A percentile compares a stretch with the other conserved stretches of the same genome.
Evolutionary conservation across 148 eudicot species (phyloP).

Genomic region (Gaultheria prostrata): DNA sequence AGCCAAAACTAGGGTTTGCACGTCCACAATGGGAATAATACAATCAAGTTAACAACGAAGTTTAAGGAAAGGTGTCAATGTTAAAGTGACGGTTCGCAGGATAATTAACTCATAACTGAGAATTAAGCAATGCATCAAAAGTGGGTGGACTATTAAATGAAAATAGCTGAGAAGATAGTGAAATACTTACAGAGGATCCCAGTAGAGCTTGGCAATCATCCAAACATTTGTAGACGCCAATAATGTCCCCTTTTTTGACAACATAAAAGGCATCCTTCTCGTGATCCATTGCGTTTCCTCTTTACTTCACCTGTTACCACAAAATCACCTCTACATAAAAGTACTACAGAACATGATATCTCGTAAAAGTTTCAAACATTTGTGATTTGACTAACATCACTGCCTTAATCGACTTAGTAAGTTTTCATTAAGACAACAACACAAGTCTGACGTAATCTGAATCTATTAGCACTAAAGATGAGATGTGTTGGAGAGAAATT

Average conservation of each 20-base stretch:
- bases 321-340: neutral
- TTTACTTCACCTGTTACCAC: constrained; percentile 9
- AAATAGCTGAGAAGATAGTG: neutral
- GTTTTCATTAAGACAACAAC: neutral
- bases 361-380: neutral
- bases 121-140: neutral
- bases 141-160: neutral
- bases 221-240: constrained; percentile 62
- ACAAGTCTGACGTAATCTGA: neutral
- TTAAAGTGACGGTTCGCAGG: neutral
- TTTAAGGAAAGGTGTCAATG: neutral
- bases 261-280: constrained; percentile 71
- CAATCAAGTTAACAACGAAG: neutral
- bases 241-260: constrained; percentile 61
- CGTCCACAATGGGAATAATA: neutral
- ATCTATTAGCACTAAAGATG: neutral
- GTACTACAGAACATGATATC: too few relatives aligned
- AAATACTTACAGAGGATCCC: constrained; percentile 46
- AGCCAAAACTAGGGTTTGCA: neutral
- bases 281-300: constrained; percentile 41
- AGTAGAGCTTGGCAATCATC: constrained; percentile 67
- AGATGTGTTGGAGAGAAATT: neutral
- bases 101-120: neutral
- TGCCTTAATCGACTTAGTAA: neutral
- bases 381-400: neutral